Conservation (phyloP, 306 rosid species). For the Quercus bicolor region DNA sequence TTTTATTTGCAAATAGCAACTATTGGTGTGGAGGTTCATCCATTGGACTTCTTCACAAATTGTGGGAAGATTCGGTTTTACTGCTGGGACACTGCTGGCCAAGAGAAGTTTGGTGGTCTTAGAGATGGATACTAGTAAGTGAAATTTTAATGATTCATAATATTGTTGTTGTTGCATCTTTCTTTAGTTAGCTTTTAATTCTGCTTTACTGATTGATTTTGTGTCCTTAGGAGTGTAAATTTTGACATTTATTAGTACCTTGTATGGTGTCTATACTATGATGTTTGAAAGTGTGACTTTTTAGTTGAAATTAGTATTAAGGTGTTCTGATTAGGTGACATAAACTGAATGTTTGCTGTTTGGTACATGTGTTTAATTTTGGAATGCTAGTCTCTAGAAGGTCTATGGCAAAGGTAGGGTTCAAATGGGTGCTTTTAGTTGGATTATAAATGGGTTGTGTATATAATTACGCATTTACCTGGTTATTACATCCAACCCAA, state of each 20-base stretch:
- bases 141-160: not conserved
- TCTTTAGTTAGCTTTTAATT: not conserved
- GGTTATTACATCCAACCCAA: too few relatives aligned
- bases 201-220: not conserved
- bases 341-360: too few relatives aligned
- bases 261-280: not conserved
- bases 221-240: not conserved
- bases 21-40: constrained; percentile 82
- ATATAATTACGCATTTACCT: too few relatives aligned
- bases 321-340: too few relatives aligned
- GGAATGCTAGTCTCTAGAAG: too few relatives aligned
- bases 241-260: not conserved
- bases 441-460: too few relatives aligned
- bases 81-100: constrained; percentile 90
- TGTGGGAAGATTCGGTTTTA: constrained; percentile 65
- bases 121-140: constrained; percentile 84
- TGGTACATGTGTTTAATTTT: too few relatives aligned
- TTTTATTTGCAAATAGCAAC: constrained; percentile 46
- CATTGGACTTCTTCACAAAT: constrained; percentile 67
- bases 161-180: not conserved
- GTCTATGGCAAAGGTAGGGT: too few relatives aligned
- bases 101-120: constrained; percentile 80
- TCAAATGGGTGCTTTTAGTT: too few relatives aligned
- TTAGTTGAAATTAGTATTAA: too few relatives aligned
- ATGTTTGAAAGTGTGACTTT: too few relatives aligned